Evolutionary conservation across 495 filamentous ascomycete species (phyloP).

Genomic region (Terfezia claveryi): DNA sequence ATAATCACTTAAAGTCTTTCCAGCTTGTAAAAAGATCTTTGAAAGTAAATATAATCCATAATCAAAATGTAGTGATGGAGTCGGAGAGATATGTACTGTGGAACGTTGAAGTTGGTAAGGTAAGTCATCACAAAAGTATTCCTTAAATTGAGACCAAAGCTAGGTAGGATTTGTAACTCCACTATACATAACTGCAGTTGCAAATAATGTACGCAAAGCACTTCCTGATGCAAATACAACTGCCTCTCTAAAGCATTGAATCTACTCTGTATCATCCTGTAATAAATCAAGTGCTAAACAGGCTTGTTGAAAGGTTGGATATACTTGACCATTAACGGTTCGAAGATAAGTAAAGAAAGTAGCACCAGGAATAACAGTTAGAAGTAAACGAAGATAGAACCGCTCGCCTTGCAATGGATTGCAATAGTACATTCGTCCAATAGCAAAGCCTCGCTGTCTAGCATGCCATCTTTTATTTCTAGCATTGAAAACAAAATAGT

Average conservation of each 20-base stretch:
- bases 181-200: background rate
- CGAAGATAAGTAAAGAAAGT: background rate
- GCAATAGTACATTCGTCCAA: background rate
- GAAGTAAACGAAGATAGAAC: background rate
- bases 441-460: background rate
- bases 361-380: background rate
- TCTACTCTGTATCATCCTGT: background rate
- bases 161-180: background rate
- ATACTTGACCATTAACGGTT: background rate
- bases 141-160: background rate
- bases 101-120: background rate
- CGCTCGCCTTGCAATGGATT: background rate
- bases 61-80: background rate
- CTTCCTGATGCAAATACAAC: background rate
- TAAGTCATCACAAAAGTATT: background rate
- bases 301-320: background rate
- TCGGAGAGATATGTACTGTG: background rate
- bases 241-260: background rate
- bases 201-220: background rate
- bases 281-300: background rate
- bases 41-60: background rate
- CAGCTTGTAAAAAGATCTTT: background rate
- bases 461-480: background rate
- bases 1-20: background rate
- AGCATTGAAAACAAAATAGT: constrained; percentile 2